phyloP scores from a whole-genome alignment of 2,329 filamentous ascomycete species.

The Fusarium goolgardi region DNA sequence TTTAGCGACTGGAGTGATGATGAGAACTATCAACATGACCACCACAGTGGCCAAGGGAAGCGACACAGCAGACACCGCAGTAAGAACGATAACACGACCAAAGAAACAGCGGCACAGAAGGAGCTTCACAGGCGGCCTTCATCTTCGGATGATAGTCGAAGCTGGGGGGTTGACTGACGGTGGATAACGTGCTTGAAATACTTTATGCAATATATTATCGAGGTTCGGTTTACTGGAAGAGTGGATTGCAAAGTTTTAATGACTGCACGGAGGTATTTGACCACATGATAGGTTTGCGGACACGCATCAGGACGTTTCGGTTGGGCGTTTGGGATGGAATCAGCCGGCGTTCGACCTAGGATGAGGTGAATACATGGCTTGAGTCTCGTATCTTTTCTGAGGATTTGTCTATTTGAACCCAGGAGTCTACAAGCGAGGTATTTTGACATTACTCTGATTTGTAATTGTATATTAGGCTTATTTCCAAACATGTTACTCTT shows the following conservation, averaged over 20 bases:
- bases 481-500: constrained; percentile 8
- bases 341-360: constrained; percentile 31
- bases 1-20: constrained; percentile 68
- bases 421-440: constrained; percentile 15
- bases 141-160: constrained; percentile 44
- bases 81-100: neutral
- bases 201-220: constrained; percentile 7
- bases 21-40: constrained; percentile 51
- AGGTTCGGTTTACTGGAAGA: constrained; percentile 1
- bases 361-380: constrained; percentile 23
- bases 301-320: constrained; percentile 21
- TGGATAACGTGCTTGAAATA: neutral
- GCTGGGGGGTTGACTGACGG: constrained; percentile 43
- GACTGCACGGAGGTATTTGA: constrained; percentile 7
- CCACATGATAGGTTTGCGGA: neutral
- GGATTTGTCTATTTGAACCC: constrained; percentile 6
- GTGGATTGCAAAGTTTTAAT: constrained; percentile 15
- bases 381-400: constrained; percentile 21
- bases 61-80: constrained; percentile 28
- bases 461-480: constrained; percentile 30
- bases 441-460: constrained; percentile 5
- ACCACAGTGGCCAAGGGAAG: constrained; percentile 22
- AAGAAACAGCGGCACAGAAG: constrained; percentile 7
- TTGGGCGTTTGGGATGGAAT: constrained; percentile 18
- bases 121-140: constrained; percentile 27